Percentiles rank a stretch among this genome's conserved stretches.
phyloP scores from a whole-genome alignment of 78 protist species.

The Bigelowiella natans region DNA sequence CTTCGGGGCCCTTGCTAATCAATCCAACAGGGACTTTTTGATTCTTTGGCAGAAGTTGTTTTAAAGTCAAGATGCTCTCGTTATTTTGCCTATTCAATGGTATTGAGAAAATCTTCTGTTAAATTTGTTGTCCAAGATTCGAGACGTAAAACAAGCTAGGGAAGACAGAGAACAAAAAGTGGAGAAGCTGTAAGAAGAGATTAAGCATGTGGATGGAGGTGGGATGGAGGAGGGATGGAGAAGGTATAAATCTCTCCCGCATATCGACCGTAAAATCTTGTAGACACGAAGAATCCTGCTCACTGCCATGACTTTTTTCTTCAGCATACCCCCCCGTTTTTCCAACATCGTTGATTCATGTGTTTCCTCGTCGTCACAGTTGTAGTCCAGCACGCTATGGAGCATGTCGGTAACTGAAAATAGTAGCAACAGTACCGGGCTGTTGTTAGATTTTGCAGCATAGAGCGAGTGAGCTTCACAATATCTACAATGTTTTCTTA shows the following conservation, averaged over 20 bases:
- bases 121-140: no score
- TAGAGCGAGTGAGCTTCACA: no score
- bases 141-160: no score
- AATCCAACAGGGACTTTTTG: not conserved
- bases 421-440: no score
- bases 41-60: not conserved
- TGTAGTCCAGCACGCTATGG: not conserved
- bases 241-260: no score
- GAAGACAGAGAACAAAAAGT: no score
- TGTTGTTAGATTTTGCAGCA: no score
- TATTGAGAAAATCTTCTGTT: no score
- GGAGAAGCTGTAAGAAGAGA: no score
- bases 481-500: not conserved
- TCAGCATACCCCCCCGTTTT: not conserved
- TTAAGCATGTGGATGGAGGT: no score
- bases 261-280: not conserved
- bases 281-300: not conserved
- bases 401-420: conserved; percentile 7
- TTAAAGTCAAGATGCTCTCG: not conserved
- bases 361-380: not conserved
- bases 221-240: no score
- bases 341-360: not conserved
- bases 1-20: not conserved
- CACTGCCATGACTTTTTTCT: not conserved
- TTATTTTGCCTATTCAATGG: not conserved